A percentile compares a stretch with the other conserved stretches of the same genome.
These are phyloP conservation scores for Ustilaginoidea virens DNA, from an alignment of 2,329 filamentous ascomycete species.

Conservation along the genomic window DNA sequence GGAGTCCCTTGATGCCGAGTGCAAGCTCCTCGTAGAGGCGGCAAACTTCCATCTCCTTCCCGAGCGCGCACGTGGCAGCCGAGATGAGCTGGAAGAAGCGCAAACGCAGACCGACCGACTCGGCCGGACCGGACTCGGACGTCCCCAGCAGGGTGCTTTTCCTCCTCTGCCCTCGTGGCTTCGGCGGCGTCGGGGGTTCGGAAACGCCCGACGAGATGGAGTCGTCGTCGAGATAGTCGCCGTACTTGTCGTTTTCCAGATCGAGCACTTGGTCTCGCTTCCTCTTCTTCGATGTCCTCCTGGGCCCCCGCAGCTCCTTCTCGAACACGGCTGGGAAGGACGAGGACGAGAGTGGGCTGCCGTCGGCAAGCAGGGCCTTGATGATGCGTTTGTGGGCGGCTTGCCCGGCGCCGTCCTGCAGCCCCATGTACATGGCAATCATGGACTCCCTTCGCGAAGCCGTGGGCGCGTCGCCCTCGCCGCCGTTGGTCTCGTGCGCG, in stretches of 20 bases:
- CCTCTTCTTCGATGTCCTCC: constrained; percentile 28
- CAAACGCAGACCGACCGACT: constrained; percentile 46
- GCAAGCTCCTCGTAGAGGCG: constrained; percentile 45
- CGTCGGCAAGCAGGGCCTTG: constrained; percentile 53
- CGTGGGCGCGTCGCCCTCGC: constrained; percentile 10
- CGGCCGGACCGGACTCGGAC: constrained; percentile 19
- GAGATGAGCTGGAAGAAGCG: constrained; percentile 45
- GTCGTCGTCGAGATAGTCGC: constrained; percentile 45
- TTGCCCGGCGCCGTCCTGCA: constrained; percentile 25
- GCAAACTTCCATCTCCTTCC: constrained; percentile 24
- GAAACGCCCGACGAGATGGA: constrained; percentile 30
- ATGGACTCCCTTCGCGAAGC: constrained; percentile 36
- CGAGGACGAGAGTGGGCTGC: constrained; percentile 31
- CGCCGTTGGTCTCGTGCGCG: constrained; percentile 8
- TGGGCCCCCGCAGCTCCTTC: constrained; percentile 36
- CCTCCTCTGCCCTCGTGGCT: constrained; percentile 13
- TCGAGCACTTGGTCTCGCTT: constrained; percentile 34
- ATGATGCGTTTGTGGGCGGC: constrained; percentile 38
- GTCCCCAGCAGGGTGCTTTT: constrained; percentile 9
- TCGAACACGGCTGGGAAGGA: constrained; percentile 53
- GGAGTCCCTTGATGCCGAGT: constrained; percentile 39
- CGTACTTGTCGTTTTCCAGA: constrained; percentile 43
- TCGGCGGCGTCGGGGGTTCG: constrained; percentile 29
- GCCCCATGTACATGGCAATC: constrained; percentile 41
- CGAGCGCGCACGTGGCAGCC: constrained; percentile 29